phyloP scores from a whole-genome alignment of 1,284 basidiomycete species.

The Porogramme epimiltina region DNA sequence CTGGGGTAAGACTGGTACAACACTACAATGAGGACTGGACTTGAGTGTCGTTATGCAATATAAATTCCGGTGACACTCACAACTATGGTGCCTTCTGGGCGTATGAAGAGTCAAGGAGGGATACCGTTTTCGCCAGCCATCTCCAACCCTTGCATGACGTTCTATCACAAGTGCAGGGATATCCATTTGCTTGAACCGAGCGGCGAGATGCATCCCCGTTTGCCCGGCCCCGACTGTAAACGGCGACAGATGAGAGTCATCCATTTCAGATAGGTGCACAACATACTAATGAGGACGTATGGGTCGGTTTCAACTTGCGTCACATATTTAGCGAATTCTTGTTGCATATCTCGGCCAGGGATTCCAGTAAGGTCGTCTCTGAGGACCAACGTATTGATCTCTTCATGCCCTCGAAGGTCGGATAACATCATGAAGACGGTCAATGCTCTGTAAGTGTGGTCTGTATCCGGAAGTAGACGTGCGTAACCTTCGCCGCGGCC shows the following conservation, averaged over 20 bases:
- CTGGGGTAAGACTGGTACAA: conserved; percentile 35
- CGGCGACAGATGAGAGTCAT: not conserved
- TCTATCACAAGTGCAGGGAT: conserved; percentile 53
- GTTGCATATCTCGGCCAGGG: conserved; percentile 10
- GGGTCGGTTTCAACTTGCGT: conserved; percentile 26
- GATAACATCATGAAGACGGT: conserved; percentile 29
- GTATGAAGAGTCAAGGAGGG: conserved; percentile 52
- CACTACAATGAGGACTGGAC: conserved; percentile 28
- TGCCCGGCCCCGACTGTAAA: conserved; percentile 54
- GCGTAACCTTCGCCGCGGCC: conserved; percentile 40
- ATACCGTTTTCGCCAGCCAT: conserved; percentile 57
- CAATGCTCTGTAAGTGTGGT: conserved; percentile 22
- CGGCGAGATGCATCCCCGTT: conserved; percentile 52
- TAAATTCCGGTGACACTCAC: conserved; percentile 25
- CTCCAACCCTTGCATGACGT: conserved; percentile 46
- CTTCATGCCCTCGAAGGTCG: conserved; percentile 36
- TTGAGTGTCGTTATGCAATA: no score
- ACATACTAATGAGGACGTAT: conserved; percentile 30
- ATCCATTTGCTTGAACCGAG: conserved; percentile 54
- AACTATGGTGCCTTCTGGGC: conserved; percentile 33
- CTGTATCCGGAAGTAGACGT: conserved; percentile 29
- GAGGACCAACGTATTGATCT: conserved; percentile 13
- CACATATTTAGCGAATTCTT: conserved; percentile 21
- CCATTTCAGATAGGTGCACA: no score
- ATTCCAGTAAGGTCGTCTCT: conserved; percentile 9